Evolutionary conservation across 345 rosid genomes (phyloP).

Genomic region (Dimocarpus longan): DNA sequence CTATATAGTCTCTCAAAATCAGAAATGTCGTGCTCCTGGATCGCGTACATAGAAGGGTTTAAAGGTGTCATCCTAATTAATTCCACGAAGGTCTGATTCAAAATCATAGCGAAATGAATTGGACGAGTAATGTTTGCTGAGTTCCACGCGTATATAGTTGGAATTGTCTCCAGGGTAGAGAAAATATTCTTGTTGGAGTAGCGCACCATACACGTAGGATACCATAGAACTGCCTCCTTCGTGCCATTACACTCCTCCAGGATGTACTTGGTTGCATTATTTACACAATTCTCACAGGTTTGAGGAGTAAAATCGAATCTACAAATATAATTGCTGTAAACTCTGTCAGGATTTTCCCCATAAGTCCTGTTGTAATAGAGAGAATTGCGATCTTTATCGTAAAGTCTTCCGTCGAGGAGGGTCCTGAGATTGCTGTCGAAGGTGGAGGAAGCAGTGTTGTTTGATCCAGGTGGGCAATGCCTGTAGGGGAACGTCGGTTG

Average conservation of each 20-base stretch:
- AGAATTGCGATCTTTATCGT: not conserved
- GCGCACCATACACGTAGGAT: slow-evolving; percentile 36
- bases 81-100: not conserved
- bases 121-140: not conserved
- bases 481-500: not conserved
- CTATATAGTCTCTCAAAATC: not conserved
- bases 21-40: not conserved
- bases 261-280: not conserved
- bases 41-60: not conserved
- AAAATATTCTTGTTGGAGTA: slow-evolving; percentile 29
- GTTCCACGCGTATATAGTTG: not conserved
- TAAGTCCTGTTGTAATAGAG: not conserved
- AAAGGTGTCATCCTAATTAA: not conserved
- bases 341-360: not conserved
- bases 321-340: not conserved
- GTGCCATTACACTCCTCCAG: not conserved
- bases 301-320: not conserved
- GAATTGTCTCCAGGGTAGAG: not conserved
- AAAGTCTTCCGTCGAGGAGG: not conserved
- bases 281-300: not conserved
- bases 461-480: not conserved
- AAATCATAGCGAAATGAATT: not conserved
- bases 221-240: not conserved
- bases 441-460: not conserved
- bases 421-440: not conserved